Percentiles rank a stretch among this genome's conserved stretches.
These are phyloP conservation scores for Ilyonectria mors-panacis DNA, from an alignment of 2,329 filamentous ascomycete genomes.

Conservation along the genomic window DNA sequence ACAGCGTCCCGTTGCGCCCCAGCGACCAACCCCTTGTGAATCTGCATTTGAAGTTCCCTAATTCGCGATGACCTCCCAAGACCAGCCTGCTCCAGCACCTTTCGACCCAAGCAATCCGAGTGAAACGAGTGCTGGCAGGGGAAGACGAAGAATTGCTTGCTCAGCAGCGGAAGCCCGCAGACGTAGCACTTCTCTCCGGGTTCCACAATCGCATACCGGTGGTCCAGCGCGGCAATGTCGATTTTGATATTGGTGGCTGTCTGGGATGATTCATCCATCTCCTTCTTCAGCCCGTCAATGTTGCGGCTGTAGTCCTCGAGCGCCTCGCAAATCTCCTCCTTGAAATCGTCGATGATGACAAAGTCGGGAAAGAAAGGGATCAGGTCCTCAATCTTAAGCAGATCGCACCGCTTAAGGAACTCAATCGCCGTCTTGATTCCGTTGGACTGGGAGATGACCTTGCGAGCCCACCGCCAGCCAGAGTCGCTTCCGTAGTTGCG, in stretches of 20 bases:
- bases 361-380: slow-evolving; percentile 99
- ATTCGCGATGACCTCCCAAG: slow-evolving; percentile 84
- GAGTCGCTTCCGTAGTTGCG: slow-evolving; percentile 88
- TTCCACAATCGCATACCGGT: slow-evolving; percentile 95
- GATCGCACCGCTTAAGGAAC: slow-evolving; percentile 90
- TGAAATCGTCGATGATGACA: slow-evolving; percentile 98
- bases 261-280: slow-evolving; percentile 95
- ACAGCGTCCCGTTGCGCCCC: slow-evolving; percentile 84
- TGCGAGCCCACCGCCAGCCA: slow-evolving; percentile 97
- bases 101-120: slow-evolving; percentile 90
- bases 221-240: slow-evolving; percentile 88
- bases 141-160: slow-evolving; percentile 97
- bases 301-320: slow-evolving; percentile 93
- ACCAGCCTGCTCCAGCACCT: slow-evolving; percentile 86
- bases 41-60: slow-evolving; percentile 85
- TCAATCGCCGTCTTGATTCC: slow-evolving; percentile 95
- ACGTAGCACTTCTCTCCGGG: slow-evolving; percentile 95
- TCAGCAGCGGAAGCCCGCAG: slow-evolving; percentile 87
- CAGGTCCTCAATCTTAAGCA: slow-evolving; percentile 94
- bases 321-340: slow-evolving; percentile 95
- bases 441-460: slow-evolving; percentile 88
- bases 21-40: slow-evolving; percentile 81
- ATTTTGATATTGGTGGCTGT: slow-evolving; percentile 92
- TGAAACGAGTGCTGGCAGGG: slow-evolving; percentile 99
- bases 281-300: slow-evolving; percentile 88